These are phyloP conservation scores for Spathaspora sp. DNA, from an alignment of 1,139 yeast genomes.

Conservation along the genomic window DNA sequence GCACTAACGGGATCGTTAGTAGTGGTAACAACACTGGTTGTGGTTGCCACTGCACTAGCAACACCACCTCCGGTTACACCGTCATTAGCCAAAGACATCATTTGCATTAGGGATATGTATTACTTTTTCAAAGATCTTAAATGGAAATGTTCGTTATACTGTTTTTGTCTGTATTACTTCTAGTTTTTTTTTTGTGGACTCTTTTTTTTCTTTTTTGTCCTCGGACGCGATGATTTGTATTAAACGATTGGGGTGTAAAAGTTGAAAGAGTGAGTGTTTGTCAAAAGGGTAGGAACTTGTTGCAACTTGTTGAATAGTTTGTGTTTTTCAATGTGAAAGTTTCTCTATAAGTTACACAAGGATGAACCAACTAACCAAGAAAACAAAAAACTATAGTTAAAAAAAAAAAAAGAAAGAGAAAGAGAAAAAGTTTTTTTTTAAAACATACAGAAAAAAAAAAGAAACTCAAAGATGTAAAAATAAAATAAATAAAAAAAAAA, in stretches of 20 bases:
- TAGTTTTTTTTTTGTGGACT: not conserved
- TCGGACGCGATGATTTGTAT: slow-evolving; percentile 1
- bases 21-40: slow-evolving; percentile 14
- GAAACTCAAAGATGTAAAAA: slow-evolving; percentile 2
- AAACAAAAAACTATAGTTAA: not conserved
- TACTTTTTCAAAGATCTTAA: not conserved
- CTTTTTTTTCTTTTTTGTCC: not conserved
- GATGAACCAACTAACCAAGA: not conserved
- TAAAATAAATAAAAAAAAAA: no score
- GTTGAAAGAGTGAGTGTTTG: not conserved
- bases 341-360: not conserved
- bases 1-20: slow-evolving; percentile 22
- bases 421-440: not conserved
- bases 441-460: slow-evolving; percentile 2
- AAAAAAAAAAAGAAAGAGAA: slow-evolving; percentile 2
- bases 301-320: not conserved
- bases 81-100: not conserved
- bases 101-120: not conserved
- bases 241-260: not conserved
- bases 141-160: not conserved
- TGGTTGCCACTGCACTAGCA: not conserved
- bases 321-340: not conserved
- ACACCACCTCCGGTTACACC: not conserved
- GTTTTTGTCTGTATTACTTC: no score
- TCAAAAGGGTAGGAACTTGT: not conserved